Conservation (phyloP, 2,329 filamentous ascomycete species). For the Mycosphaerelloides madeirae region DNA sequence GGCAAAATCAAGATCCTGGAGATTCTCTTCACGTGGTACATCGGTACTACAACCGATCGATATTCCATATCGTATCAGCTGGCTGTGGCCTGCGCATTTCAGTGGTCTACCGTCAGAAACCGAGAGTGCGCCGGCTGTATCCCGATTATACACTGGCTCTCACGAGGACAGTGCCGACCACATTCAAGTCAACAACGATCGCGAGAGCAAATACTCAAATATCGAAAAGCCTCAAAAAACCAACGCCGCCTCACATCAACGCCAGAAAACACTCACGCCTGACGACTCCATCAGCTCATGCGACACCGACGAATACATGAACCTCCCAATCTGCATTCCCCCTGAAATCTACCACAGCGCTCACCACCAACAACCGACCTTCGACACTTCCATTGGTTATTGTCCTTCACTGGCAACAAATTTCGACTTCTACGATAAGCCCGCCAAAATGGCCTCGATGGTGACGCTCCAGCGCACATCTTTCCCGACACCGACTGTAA, state of each 20-base stretch:
- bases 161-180: not conserved
- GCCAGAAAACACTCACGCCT: not conserved
- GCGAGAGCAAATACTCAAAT: no score
- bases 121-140: not conserved
- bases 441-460: no score
- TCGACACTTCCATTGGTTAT: not conserved
- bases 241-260: no score
- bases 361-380: not conserved
- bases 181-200: no score
- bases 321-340: not conserved
- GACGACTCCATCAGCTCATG: conserved; percentile 2
- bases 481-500: no score
- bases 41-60: not conserved
- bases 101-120: no score
- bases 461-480: no score
- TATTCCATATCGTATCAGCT: not conserved
- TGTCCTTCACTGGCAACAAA: not conserved
- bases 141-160: not conserved
- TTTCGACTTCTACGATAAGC: not conserved
- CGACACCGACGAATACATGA: not conserved
- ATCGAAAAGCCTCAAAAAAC: no score
- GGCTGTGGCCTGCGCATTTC: not conserved
- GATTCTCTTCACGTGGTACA: no score
- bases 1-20: no score
- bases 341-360: not conserved